Evolutionary conservation across 2,329 filamentous ascomycete genomes (phyloP).

Genomic region (Xylariaceae sp.): DNA sequence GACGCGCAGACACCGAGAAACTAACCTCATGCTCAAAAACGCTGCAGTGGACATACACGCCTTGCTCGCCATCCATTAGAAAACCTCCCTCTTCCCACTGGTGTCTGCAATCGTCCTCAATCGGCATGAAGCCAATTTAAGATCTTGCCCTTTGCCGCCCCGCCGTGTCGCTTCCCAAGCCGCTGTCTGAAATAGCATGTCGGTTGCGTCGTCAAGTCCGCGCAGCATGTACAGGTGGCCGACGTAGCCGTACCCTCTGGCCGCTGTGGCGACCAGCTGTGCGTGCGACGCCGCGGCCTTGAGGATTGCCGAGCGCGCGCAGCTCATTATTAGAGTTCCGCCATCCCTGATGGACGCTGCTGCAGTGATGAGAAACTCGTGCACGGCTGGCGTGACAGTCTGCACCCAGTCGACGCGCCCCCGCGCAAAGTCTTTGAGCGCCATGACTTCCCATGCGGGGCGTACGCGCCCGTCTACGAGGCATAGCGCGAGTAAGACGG

Average conservation of each 20-base stretch:
- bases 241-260: constrained; percentile 14
- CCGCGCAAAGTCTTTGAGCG: constrained; percentile 12
- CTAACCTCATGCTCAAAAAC: constrained; percentile 8
- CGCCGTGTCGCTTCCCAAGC: constrained; percentile 27
- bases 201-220: not conserved
- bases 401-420: constrained; percentile 29
- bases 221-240: constrained; percentile 23
- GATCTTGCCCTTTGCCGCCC: constrained; percentile 22
- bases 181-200: constrained; percentile 17
- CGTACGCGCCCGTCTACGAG: constrained; percentile 20
- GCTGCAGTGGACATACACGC: constrained; percentile 26
- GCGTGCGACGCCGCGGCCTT: constrained; percentile 14
- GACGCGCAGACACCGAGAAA: constrained; percentile 17
- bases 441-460: constrained; percentile 26
- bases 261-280: constrained; percentile 1
- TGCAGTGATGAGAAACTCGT: constrained; percentile 16
- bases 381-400: constrained; percentile 20
- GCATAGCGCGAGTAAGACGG: constrained; percentile 18
- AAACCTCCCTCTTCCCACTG: constrained; percentile 26
- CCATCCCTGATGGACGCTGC: not conserved
- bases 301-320: not conserved
- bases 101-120: not conserved
- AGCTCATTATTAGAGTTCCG: not conserved
- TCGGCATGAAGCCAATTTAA: constrained; percentile 29
- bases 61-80: constrained; percentile 20